phyloP scores from a whole-genome alignment of 2,329 filamentous ascomycete genomes.

The Ophiostoma ulmi region DNA sequence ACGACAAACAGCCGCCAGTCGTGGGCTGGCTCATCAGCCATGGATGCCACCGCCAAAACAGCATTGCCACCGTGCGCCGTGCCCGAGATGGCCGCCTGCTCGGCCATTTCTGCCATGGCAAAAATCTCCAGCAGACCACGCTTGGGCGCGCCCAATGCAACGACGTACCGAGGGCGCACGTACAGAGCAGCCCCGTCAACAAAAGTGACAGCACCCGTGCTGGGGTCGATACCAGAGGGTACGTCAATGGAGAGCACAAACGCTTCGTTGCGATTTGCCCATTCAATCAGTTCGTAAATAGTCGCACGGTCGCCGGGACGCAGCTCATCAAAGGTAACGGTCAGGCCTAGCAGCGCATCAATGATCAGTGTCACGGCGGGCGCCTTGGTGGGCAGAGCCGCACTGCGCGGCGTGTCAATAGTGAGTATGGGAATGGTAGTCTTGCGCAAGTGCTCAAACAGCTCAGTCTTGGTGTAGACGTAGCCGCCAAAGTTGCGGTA shows the following conservation, averaged over 20 bases:
- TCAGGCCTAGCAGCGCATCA: conserved; percentile 81
- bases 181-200: conserved; percentile 74
- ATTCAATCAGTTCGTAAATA: conserved; percentile 85
- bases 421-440: conserved; percentile 37
- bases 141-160: conserved; percentile 82
- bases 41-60: conserved; percentile 33
- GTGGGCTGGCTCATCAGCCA: conserved; percentile 41
- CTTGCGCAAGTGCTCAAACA: conserved; percentile 56
- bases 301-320: conserved; percentile 75
- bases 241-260: conserved; percentile 84
- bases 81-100: conserved; percentile 7
- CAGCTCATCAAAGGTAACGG: conserved; percentile 83
- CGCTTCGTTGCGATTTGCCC: conserved; percentile 83
- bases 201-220: conserved; percentile 60
- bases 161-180: conserved; percentile 74
- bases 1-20: conserved; percentile 78
- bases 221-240: conserved; percentile 80
- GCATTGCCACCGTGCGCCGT: conserved; percentile 35
- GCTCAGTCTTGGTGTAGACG: conserved; percentile 56
- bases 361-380: conserved; percentile 74
- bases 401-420: conserved; percentile 33
- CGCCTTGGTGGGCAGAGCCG: conserved; percentile 37
- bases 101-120: conserved; percentile 46
- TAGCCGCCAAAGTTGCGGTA: conserved; percentile 79
- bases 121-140: conserved; percentile 76